Evolutionary conservation across 495 filamentous ascomycete species (phyloP).

Genomic region (Penicillium ucsense): DNA sequence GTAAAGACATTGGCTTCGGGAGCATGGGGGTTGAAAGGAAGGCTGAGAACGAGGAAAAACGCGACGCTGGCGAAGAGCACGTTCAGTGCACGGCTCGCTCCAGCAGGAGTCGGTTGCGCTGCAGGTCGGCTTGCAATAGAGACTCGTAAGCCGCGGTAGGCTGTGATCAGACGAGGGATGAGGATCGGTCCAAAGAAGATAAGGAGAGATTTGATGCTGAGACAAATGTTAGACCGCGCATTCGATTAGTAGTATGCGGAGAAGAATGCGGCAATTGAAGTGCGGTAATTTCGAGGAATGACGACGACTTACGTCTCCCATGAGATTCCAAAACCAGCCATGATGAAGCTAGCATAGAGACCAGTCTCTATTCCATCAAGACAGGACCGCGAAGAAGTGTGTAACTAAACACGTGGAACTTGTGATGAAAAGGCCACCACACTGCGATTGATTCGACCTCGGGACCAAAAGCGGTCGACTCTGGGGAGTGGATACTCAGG

Average conservation of each 20-base stretch:
- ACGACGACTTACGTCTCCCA: conserved; percentile 28
- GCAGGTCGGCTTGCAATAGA: conserved; percentile 47
- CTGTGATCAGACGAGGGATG: conserved; percentile 59
- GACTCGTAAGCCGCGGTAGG: conserved; percentile 56
- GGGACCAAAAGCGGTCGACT: conserved; percentile 1
- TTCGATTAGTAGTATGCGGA: neutral
- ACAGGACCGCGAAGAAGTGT: neutral
- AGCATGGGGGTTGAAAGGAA: conserved; percentile 58
- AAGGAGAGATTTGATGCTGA: conserved; percentile 65
- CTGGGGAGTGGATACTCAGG: neutral
- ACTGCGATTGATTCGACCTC: neutral
- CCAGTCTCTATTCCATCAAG: neutral
- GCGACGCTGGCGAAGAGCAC: conserved; percentile 49
- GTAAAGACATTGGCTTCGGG: conserved; percentile 66
- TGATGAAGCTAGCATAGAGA: conserved; percentile 5
- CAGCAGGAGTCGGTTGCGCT: conserved; percentile 36
- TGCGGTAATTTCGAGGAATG: neutral
- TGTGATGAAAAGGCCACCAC: neutral
- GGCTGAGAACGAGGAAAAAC: conserved; percentile 50
- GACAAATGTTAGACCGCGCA: neutral
- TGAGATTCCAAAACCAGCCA: conserved; percentile 24
- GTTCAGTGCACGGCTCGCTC: conserved; percentile 42
- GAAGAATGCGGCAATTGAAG: neutral
- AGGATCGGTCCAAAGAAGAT: conserved; percentile 82
- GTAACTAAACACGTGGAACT: neutral